Conservation (phyloP, 2,329 filamentous ascomycete species). For the Zymoseptoria crescenta region DNA sequence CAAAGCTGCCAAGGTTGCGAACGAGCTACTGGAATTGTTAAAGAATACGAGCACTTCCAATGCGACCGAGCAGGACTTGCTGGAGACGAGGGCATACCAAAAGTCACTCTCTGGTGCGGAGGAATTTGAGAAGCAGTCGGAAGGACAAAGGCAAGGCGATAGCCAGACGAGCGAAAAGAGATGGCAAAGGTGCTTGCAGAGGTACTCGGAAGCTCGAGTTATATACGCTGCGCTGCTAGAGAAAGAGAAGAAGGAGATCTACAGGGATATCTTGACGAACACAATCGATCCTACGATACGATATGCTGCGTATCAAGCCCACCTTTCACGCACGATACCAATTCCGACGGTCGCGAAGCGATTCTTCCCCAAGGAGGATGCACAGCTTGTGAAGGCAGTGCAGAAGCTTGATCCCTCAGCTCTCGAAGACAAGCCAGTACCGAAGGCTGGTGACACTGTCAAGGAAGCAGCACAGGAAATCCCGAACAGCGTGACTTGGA, state of each 20-base stretch:
- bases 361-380: constrained; percentile 63
- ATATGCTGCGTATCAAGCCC: constrained; percentile 87
- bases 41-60: constrained; percentile 54
- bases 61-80: constrained; percentile 61
- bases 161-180: constrained; percentile 35
- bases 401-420: constrained; percentile 62
- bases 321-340: constrained; percentile 76
- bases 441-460: constrained; percentile 21
- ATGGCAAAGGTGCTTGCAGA: constrained; percentile 71
- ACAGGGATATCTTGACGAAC: constrained; percentile 75
- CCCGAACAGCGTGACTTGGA: constrained; percentile 75
- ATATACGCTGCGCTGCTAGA: constrained; percentile 72
- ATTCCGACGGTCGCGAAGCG: constrained; percentile 71
- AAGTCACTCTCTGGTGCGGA: constrained; percentile 67
- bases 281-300: constrained; percentile 90
- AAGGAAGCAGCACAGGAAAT: constrained; percentile 35
- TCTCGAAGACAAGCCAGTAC: constrained; percentile 47
- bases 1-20: constrained; percentile 67
- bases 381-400: constrained; percentile 56
- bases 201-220: constrained; percentile 68
- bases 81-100: constrained; percentile 82
- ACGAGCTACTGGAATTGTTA: constrained; percentile 59
- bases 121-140: constrained; percentile 73
- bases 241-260: constrained; percentile 63
- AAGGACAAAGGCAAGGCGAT: constrained; percentile 33